Evolutionary conservation across 805 yeast genomes (phyloP).

Genomic region (Kuraishia borneana): DNA sequence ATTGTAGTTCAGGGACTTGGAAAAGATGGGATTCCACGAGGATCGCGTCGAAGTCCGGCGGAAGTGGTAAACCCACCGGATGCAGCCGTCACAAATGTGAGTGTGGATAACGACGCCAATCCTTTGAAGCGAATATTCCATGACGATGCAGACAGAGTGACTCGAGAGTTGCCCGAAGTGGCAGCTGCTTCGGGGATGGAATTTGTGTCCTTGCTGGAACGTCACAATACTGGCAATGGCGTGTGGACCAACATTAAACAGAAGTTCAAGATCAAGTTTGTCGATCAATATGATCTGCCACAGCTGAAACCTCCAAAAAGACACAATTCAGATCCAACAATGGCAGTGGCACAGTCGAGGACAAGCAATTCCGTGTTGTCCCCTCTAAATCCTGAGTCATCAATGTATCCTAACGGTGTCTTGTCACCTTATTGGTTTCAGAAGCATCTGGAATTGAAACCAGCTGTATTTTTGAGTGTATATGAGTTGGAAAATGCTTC

Average conservation of each 20-base stretch:
- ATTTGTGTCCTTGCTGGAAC: slow-evolving; percentile 17
- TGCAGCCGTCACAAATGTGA: slow-evolving; percentile 3
- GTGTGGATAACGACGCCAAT: slow-evolving; percentile 3
- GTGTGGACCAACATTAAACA: slow-evolving; percentile 6
- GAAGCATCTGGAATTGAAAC: slow-evolving; percentile 36
- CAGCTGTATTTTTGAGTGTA: slow-evolving; percentile 34
- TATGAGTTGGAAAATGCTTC: slow-evolving; percentile 21
- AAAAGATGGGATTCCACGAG: slow-evolving; percentile 9
- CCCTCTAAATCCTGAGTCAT: slow-evolving; percentile 30
- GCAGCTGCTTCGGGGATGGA: slow-evolving; percentile 18
- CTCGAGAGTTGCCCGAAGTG: slow-evolving; percentile 10
- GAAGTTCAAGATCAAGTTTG: slow-evolving; percentile 19
- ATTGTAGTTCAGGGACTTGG: slow-evolving; percentile 32
- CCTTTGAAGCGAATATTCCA: slow-evolving; percentile 3
- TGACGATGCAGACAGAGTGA: slow-evolving; percentile 6
- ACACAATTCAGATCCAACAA: background rate
- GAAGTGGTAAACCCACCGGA: slow-evolving; percentile 5
- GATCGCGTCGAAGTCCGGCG: slow-evolving; percentile 8
- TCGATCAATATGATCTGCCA: slow-evolving; percentile 16
- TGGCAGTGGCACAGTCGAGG: background rate
- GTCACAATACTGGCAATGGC: slow-evolving; percentile 14
- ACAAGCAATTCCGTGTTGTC: slow-evolving; percentile 20
- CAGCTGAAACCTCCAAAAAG: background rate
- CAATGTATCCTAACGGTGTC: slow-evolving; percentile 27
- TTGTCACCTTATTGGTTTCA: slow-evolving; percentile 39